A percentile compares a stretch with the other conserved stretches of the same genome.
phyloP scores from a whole-genome alignment of 805 yeast genomes.

The Gaillardinia entomophila region DNA sequence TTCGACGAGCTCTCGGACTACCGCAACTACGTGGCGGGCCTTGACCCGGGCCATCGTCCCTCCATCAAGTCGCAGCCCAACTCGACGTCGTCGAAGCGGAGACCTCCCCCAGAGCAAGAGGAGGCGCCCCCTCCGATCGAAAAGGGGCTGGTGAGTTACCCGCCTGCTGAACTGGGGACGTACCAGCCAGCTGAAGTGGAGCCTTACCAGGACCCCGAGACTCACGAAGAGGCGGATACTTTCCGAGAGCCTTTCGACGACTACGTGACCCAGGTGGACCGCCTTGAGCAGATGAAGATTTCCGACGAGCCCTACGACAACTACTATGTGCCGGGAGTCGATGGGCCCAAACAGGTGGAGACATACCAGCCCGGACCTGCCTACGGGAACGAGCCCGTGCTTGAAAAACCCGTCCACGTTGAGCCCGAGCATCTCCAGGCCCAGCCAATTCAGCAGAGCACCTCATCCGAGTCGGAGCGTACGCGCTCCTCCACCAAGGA shows the following conservation, averaged over 20 bases:
- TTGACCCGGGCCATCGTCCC: slow-evolving; percentile 2
- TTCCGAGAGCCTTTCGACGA: slow-evolving; percentile 22
- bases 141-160: background rate
- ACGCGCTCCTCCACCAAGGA: background rate
- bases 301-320: slow-evolving; percentile 22
- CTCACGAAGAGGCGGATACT: background rate
- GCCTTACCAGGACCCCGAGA: background rate
- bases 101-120: slow-evolving; percentile 2
- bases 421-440: too few species aligned
- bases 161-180: background rate
- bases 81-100: background rate
- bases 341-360: background rate
- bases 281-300: slow-evolving; percentile 3
- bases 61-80: background rate
- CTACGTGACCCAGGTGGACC: slow-evolving; percentile 16
- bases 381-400: background rate
- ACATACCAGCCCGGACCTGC: too few species aligned
- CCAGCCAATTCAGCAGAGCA: background rate
- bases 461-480: background rate
- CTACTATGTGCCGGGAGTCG: slow-evolving; percentile 14
- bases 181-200: background rate
- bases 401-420: too few species aligned
- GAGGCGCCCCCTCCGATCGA: background rate
- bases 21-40: slow-evolving; percentile 13
- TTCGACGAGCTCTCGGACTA: slow-evolving; percentile 13